Evolutionary conservation across 1,284 basidiomycete genomes (phyloP).

Genomic region (Neonothopanus nambi): DNA sequence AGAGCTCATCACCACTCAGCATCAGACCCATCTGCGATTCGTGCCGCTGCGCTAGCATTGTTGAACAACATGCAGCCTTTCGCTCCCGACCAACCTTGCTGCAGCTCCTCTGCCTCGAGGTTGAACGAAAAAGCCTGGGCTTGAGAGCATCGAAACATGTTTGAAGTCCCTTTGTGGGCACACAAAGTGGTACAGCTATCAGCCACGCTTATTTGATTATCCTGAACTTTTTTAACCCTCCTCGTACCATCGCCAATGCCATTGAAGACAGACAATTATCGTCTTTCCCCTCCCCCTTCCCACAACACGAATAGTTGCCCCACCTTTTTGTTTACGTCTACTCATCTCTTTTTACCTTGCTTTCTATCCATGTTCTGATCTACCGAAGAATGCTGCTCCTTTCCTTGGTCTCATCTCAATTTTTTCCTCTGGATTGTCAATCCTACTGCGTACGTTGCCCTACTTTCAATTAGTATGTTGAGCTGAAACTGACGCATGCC

Average conservation of each 20-base stretch:
- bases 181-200: background rate
- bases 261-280: slow-evolving; percentile 16
- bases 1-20: slow-evolving; percentile 75
- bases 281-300: background rate
- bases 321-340: slow-evolving; percentile 7
- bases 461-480: background rate
- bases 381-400: slow-evolving; percentile 15
- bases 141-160: slow-evolving; percentile 29
- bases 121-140: slow-evolving; percentile 65
- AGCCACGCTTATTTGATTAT: slow-evolving; percentile 2
- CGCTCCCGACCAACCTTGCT: slow-evolving; percentile 44
- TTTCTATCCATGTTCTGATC: slow-evolving; percentile 14
- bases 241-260: slow-evolving; percentile 3
- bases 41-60: slow-evolving; percentile 62
- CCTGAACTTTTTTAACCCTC: slow-evolving; percentile 7
- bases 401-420: slow-evolving; percentile 30
- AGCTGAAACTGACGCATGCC: slow-evolving; percentile 2
- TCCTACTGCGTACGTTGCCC: slow-evolving; percentile 48
- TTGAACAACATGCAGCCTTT: slow-evolving; percentile 58
- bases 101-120: slow-evolving; percentile 54
- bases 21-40: slow-evolving; percentile 70
- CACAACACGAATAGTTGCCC: background rate
- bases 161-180: slow-evolving; percentile 4
- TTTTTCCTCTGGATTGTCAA: slow-evolving; percentile 44
- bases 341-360: slow-evolving; percentile 28